Evolutionary conservation across 2,329 filamentous ascomycete species (phyloP).

Genomic region (Colletotrichum phormii): DNA sequence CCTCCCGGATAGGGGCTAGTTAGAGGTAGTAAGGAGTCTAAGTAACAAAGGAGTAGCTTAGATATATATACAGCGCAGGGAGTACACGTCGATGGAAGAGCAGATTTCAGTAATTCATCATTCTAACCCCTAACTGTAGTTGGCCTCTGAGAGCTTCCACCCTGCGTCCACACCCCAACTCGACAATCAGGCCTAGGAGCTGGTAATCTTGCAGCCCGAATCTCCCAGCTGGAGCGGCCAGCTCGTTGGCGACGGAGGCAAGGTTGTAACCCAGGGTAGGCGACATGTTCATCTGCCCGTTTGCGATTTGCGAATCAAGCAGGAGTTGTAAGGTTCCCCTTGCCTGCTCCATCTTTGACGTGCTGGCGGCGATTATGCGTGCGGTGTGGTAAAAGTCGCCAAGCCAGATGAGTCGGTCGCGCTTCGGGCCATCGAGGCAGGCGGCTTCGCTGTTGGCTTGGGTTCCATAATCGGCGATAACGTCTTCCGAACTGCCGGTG

Average conservation of each 20-base stretch:
- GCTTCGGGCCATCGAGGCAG: conserved; percentile 64
- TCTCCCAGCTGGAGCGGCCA: not conserved
- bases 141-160: too few relatives aligned
- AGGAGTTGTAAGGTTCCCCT: conserved; percentile 47
- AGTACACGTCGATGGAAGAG: too few relatives aligned
- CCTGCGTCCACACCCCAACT: too few relatives aligned
- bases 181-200: too few relatives aligned
- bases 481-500: conserved; percentile 39
- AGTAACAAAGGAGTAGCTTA: too few relatives aligned
- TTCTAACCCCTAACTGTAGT: too few relatives aligned
- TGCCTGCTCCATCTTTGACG: conserved; percentile 48
- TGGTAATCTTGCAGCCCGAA: conserved; percentile 38
- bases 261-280: conserved; percentile 36
- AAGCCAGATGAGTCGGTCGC: conserved; percentile 70
- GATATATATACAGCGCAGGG: too few relatives aligned
- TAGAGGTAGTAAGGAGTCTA: too few relatives aligned
- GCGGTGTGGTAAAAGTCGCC: conserved; percentile 63
- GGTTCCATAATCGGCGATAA: conserved; percentile 51
- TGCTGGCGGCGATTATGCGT: conserved; percentile 49
- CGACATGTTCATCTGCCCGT: conserved; percentile 34
- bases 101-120: too few relatives aligned
- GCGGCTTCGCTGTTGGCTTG: conserved; percentile 45
- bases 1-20: too few relatives aligned
- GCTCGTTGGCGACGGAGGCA: not conserved
- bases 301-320: conserved; percentile 37